These are phyloP conservation scores for Paramyrothecium sp. DNA, from an alignment of 2,329 filamentous ascomycete species.

Conservation along the genomic window DNA sequence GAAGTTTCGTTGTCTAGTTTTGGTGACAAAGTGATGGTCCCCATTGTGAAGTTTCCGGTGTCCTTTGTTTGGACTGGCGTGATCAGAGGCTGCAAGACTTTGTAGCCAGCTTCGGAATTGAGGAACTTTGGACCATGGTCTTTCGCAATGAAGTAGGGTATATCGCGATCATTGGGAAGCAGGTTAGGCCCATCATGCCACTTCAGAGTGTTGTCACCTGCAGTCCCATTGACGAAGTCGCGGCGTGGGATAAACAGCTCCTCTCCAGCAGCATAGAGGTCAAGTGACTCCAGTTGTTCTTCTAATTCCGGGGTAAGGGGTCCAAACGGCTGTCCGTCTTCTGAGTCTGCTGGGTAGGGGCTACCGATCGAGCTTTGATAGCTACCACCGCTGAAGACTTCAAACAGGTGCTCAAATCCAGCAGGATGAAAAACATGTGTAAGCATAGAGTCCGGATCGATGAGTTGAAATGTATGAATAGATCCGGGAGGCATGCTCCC, in stretches of 20 bases:
- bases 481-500: conserved; percentile 14
- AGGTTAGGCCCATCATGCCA: conserved; percentile 17
- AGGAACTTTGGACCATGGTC: conserved; percentile 19
- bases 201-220: conserved; percentile 7
- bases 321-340: conserved; percentile 12
- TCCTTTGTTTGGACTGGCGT: conserved; percentile 9
- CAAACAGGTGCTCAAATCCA: conserved; percentile 18
- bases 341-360: conserved; percentile 10
- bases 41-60: conserved; percentile 16
- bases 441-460: conserved; percentile 16
- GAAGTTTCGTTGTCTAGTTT: conserved; percentile 10
- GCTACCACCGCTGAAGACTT: conserved; percentile 10
- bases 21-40: conserved; percentile 15
- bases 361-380: conserved; percentile 7
- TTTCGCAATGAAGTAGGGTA: conserved; percentile 17
- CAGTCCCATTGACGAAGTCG: conserved; percentile 18
- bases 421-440: conserved; percentile 18
- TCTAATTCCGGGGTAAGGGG: conserved; percentile 11
- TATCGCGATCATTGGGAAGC: conserved; percentile 4
- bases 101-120: conserved; percentile 16
- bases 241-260: conserved; percentile 12
- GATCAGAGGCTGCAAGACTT: conserved; percentile 16
- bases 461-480: conserved; percentile 20
- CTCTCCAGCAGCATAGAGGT: conserved; percentile 11
- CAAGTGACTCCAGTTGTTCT: conserved; percentile 7